Evolutionary conservation across 495 filamentous ascomycete species (phyloP).

Genomic region (Lentithecium fluviatile): DNA sequence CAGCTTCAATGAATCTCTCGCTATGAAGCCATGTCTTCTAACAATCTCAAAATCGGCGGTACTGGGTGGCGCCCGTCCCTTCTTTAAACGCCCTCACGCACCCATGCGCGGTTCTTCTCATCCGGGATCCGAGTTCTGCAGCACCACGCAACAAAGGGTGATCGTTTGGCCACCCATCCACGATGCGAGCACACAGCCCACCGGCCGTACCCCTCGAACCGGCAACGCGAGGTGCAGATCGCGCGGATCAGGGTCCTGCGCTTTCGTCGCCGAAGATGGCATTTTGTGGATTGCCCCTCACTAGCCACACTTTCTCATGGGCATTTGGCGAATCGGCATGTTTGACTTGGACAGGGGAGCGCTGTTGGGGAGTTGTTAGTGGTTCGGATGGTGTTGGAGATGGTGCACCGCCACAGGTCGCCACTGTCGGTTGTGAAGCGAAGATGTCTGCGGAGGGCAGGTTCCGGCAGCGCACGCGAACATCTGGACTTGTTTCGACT

Average conservation of each 20-base stretch:
- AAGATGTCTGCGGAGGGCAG: too few species aligned
- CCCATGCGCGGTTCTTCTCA: too few species aligned
- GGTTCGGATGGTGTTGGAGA: not conserved
- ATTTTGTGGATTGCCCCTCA: constrained; percentile 1
- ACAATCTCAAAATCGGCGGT: not conserved
- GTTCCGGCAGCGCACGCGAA: too few species aligned
- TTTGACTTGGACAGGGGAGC: not conserved
- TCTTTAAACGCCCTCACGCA: too few species aligned
- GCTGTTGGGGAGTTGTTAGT: not conserved
- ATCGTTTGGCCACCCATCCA: not conserved
- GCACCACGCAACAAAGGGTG: not conserved
- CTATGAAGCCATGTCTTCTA: not conserved
- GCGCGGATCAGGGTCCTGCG: not conserved
- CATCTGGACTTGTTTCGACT: too few species aligned
- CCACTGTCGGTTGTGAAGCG: too few species aligned
- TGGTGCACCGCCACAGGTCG: not conserved
- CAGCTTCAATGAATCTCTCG: not conserved
- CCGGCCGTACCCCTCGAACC: not conserved
- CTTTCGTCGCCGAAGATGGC: not conserved
- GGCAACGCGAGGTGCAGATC: not conserved
- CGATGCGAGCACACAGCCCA: not conserved
- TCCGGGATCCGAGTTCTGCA: too few species aligned
- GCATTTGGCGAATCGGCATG: not conserved
- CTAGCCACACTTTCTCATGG: constrained; percentile 2
- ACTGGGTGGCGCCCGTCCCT: too few species aligned